Evolutionary conservation across 306 rosid species (phyloP).

Genomic region (Prunus kanzakura): DNA sequence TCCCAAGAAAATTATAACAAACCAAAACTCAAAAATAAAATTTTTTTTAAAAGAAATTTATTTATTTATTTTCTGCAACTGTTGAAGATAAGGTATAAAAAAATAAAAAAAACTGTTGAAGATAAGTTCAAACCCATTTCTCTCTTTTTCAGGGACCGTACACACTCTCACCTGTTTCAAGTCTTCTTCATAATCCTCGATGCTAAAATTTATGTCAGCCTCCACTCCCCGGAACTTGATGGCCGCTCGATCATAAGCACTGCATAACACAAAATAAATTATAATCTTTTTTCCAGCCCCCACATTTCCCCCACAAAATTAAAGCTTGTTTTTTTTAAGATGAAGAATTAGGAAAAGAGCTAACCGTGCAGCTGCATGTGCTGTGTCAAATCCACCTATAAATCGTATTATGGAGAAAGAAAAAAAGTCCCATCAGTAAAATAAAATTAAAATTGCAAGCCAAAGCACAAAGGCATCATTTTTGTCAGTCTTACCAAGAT

Average conservation of each 20-base stretch:
- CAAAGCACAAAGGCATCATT: neutral
- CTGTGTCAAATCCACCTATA: slow-evolving; percentile 99
- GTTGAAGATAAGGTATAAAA: slow-evolving; percentile 20
- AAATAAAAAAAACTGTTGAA: slow-evolving; percentile 12
- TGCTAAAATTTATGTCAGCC: slow-evolving; percentile 89
- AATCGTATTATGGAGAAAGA: slow-evolving; percentile 24
- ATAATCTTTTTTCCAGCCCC: no score
- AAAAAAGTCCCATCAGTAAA: slow-evolving; percentile 33
- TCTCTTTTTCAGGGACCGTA: neutral
- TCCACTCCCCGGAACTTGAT: slow-evolving; percentile 94
- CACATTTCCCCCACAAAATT: neutral
- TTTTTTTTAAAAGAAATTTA: neutral
- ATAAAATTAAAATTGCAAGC: neutral
- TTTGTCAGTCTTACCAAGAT: slow-evolving; percentile 71
- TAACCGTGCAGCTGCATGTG: slow-evolving; percentile 99
- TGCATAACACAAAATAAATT: slow-evolving; percentile 21
- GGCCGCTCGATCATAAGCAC: slow-evolving; percentile 99
- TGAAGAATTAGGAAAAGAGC: slow-evolving; percentile 18
- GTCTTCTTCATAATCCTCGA: slow-evolving; percentile 90
- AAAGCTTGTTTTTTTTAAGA: neutral
- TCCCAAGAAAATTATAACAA: neutral
- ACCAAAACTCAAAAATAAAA: neutral
- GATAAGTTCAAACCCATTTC: slow-evolving; percentile 21
- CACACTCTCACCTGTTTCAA: slow-evolving; percentile 70
- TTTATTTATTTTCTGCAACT: neutral